Evolutionary conservation across 371 early-diverging fungal genomes (phyloP).

Genomic region (Mortierella sp.): DNA sequence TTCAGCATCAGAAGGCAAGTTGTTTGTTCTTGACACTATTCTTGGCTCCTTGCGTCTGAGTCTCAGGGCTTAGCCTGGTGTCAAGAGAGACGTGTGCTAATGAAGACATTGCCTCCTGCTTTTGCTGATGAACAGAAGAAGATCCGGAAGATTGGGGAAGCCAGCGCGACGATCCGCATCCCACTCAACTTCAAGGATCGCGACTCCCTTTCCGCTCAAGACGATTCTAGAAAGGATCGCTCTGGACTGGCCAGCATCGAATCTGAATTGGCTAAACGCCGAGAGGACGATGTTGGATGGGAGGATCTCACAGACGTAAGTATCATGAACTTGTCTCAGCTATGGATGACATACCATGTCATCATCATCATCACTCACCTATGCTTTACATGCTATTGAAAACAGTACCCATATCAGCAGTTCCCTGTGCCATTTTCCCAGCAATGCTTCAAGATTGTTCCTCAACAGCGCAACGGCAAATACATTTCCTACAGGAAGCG

Average conservation of each 20-base stretch:
- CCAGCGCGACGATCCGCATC: conserved; percentile 66
- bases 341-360: background rate
- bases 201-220: conserved; percentile 24
- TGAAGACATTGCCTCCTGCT: background rate
- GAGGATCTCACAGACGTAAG: conserved; percentile 68
- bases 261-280: conserved; percentile 63
- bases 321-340: background rate
- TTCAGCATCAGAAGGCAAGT: conserved; percentile 42
- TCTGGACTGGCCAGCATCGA: conserved; percentile 54
- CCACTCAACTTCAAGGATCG: conserved; percentile 59
- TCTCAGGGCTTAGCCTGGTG: too few relatives aligned
- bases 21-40: background rate
- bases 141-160: conserved; percentile 42
- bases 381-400: background rate
- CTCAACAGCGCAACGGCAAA: conserved; percentile 36
- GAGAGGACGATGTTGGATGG: conserved; percentile 64
- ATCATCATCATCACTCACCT: background rate
- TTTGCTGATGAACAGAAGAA: conserved; percentile 31
- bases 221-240: conserved; percentile 40
- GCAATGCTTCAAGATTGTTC: conserved; percentile 56
- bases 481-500: conserved; percentile 60
- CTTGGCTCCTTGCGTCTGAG: background rate
- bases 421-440: conserved; percentile 51
- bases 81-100: background rate
- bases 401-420: conserved; percentile 63